Conservation (phyloP, 1,284 basidiomycete species). For the Cutaneotrichosporon arboriforme region DNA sequence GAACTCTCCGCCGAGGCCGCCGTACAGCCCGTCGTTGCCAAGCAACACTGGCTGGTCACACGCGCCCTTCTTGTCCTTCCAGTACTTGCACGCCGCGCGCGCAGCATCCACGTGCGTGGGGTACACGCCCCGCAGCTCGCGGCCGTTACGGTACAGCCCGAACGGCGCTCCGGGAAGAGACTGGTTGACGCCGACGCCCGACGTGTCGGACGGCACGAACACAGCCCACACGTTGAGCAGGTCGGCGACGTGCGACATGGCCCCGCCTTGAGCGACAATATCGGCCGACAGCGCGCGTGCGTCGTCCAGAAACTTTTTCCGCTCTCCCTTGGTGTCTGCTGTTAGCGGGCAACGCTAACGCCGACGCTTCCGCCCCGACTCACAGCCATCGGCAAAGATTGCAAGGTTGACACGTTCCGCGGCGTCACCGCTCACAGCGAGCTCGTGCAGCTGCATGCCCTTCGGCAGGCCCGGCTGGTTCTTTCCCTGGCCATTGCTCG, state of each 20-base stretch:
- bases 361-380: constrained; percentile 35
- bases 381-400: constrained; percentile 79
- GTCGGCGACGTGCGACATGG: constrained; percentile 68
- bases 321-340: constrained; percentile 59
- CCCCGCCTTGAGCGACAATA: constrained; percentile 62
- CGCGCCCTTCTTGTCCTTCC: constrained; percentile 48
- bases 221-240: constrained; percentile 77
- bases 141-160: constrained; percentile 71
- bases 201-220: constrained; percentile 53
- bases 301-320: constrained; percentile 63
- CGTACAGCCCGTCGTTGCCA: constrained; percentile 74
- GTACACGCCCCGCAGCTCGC: constrained; percentile 71
- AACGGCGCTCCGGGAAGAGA: constrained; percentile 67
- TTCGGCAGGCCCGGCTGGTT: constrained; percentile 1
- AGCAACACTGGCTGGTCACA: constrained; percentile 75
- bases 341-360: neutral
- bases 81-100: constrained; percentile 59
- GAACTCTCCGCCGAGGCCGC: constrained; percentile 74
- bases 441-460: constrained; percentile 54
- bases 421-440: constrained; percentile 60
- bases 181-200: constrained; percentile 64
- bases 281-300: constrained; percentile 62
- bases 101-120: constrained; percentile 63
- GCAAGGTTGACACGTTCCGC: constrained; percentile 66
- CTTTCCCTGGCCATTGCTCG: too few species aligned